Percentiles rank a stretch among this genome's conserved stretches.
Conservation (phyloP, 169 alveolate species). For the Besnoitia besnoiti region DNA sequence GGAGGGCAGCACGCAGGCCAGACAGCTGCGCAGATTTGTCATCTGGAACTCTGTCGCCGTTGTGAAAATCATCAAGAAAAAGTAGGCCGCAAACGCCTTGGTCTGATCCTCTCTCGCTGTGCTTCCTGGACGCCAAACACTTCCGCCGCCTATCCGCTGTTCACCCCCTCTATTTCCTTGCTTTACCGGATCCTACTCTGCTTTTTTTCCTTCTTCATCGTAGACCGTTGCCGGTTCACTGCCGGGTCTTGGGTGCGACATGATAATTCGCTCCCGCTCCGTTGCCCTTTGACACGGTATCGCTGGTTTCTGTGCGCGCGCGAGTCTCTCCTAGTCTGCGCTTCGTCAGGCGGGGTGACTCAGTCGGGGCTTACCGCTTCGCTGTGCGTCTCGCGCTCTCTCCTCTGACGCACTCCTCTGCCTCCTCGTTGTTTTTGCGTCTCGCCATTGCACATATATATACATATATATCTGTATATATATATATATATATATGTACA, state of each 20-base stretch:
- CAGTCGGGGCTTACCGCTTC: too few relatives aligned
- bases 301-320: not conserved
- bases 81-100: not conserved
- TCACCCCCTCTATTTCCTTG: not conserved
- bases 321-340: not conserved
- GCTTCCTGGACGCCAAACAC: too few relatives aligned
- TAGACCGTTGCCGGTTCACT: too few relatives aligned
- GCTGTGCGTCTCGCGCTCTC: too few relatives aligned
- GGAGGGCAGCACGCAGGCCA: not conserved
- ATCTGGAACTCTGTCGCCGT: conserved; percentile 67
- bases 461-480: too few relatives aligned
- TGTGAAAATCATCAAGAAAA: conserved; percentile 55
- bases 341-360: too few relatives aligned
- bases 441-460: too few relatives aligned
- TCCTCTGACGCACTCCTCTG: too few relatives aligned
- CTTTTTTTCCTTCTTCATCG: too few relatives aligned
- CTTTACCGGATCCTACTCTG: not conserved
- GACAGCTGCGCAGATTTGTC: conserved; percentile 55
- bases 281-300: not conserved
- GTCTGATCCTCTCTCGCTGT: not conserved
- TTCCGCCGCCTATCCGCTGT: not conserved
- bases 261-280: not conserved
- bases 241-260: too few relatives aligned
- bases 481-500: too few relatives aligned
- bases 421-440: too few relatives aligned